phyloP scores from a whole-genome alignment of 768 basidiomycete genomes.

The Crepidotus variabilis region DNA sequence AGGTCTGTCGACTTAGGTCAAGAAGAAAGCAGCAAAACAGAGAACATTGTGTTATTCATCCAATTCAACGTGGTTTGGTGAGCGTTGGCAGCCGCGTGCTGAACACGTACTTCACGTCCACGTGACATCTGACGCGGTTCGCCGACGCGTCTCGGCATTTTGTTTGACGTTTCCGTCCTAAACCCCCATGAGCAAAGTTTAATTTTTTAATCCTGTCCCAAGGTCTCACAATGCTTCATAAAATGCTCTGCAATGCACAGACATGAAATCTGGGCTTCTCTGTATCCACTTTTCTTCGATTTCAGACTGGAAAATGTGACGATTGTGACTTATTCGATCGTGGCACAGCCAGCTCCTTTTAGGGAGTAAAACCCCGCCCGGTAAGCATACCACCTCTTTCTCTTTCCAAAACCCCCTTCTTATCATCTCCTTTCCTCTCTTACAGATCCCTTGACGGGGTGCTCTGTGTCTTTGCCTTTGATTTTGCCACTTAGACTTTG shows the following conservation, averaged over 20 bases:
- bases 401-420: slow-evolving; percentile 15
- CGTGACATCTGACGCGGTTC: background rate
- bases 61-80: no score
- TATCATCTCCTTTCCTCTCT: slow-evolving; percentile 21
- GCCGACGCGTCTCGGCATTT: background rate
- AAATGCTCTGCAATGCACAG: background rate
- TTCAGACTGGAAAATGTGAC: background rate
- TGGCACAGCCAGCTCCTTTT: slow-evolving; percentile 16
- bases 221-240: no score
- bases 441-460: slow-evolving; percentile 38
- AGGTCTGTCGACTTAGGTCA: background rate
- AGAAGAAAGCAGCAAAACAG: background rate
- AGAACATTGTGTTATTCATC: background rate
- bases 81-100: background rate
- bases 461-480: slow-evolving; percentile 11
- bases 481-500: slow-evolving; percentile 2
- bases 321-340: background rate
- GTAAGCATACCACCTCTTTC: slow-evolving; percentile 6
- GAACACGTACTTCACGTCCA: background rate
- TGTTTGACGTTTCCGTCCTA: background rate
- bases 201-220: no score
- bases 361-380: slow-evolving; percentile 24
- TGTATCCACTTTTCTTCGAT: background rate
- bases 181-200: no score
- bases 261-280: background rate